These are phyloP conservation scores for Exophiala sideris DNA, from an alignment of 2,329 filamentous ascomycete genomes.

Conservation along the genomic window DNA sequence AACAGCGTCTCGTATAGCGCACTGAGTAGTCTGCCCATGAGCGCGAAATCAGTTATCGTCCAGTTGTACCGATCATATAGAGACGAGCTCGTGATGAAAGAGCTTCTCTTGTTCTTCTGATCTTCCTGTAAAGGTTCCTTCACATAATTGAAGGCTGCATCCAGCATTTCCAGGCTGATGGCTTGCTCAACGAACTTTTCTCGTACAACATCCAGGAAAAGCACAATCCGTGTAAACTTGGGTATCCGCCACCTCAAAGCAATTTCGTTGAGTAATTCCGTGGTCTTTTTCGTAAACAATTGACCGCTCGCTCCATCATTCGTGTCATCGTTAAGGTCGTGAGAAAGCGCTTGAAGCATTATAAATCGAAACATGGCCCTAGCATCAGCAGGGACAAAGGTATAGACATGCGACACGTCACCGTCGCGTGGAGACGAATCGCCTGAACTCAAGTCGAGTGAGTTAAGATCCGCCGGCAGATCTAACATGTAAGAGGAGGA, in stretches of 20 bases:
- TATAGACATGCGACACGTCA: constrained; percentile 61
- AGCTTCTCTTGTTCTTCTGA: constrained; percentile 54
- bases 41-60: constrained; percentile 65
- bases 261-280: constrained; percentile 80
- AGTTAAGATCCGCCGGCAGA: constrained; percentile 64
- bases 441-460: constrained; percentile 58
- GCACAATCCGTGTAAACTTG: constrained; percentile 71
- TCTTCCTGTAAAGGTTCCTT: constrained; percentile 68
- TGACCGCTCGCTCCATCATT: constrained; percentile 48
- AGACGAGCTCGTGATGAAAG: constrained; percentile 42
- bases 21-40: constrained; percentile 72
- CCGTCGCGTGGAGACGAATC: constrained; percentile 39
- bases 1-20: constrained; percentile 77
- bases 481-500: constrained; percentile 59
- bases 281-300: constrained; percentile 69
- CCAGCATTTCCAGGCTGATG: constrained; percentile 74
- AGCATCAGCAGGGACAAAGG: constrained; percentile 83
- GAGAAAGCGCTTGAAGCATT: constrained; percentile 68
- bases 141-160: constrained; percentile 75
- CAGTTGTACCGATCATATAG: constrained; percentile 61
- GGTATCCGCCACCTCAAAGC: constrained; percentile 87
- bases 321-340: constrained; percentile 57
- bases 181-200: constrained; percentile 84
- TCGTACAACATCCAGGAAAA: constrained; percentile 79
- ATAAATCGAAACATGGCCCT: constrained; percentile 80